Base-by-base conservation (phyloP, 352 stramenopile genomes). In the Albugo laibachii region DNA sequence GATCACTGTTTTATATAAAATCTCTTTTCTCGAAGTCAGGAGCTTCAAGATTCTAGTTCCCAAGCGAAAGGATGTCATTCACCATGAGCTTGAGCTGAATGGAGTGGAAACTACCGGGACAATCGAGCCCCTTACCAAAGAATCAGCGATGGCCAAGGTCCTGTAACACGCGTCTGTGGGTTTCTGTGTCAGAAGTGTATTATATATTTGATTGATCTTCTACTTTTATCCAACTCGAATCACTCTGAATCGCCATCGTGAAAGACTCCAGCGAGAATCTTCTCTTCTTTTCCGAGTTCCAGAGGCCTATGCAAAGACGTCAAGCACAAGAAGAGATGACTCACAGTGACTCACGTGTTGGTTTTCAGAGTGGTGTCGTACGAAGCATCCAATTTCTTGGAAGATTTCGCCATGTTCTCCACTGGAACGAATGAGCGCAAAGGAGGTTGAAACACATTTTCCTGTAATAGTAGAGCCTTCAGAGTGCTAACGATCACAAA, bases 201-300 rank as follows among this genome's bases (percentile, higher is more conserved):
- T n/a, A 8, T 31, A 31, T 31, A 31, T 31, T 31, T 31, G 24
- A 8, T 31, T 31, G 24, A 31, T 31, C 24, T 31, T 8, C 24
- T 31, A 31, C 24, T 31, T 31, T 8, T 31, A 31, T 31, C 24
- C 24, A 31, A 8, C 24, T 43, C 38, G 38, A 43, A 19, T 65
- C 58, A 80, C 52, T 80, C 67, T 0, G 67, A 80, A 48, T 80
- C 67, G 21, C 67, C 67, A 40, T 80, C 67, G 47, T 80, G 67
- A 48, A 76, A 80, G 21, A 65, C 76, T 27, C 67, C 67, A 14
- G 60, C 62, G 27, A 80, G 48, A 43, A 80, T 80, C 36, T 75
- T 80, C 34, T 80, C 67, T 57, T 80, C 67, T 47, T 80, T 80
- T 36, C 62, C 62, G 34, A 63, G 46, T 18, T 75, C 64, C 65